Base-by-base conservation (phyloP, 202 grass and related monocot species). In the Setaria italica region DNA sequence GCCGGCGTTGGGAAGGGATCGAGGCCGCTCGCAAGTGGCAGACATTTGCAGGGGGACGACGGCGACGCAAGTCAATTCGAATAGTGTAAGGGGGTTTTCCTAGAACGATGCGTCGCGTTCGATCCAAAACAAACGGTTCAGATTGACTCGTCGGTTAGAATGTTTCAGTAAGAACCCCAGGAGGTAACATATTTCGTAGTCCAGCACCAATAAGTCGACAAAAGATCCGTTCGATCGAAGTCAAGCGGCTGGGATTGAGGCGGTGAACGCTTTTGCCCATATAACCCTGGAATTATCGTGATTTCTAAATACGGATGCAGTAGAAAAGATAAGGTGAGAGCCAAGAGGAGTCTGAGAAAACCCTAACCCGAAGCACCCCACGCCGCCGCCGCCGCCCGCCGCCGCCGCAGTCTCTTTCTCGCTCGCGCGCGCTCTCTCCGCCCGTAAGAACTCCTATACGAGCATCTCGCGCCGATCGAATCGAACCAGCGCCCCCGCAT, bases 321-420 rank as follows among this genome's bases (percentile, higher is more conserved):
- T 13, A 57, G 19, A 56, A 80, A 8, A 15, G 16, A 43, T 43
- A 54, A 41, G 32, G 64, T 19, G 6, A 10, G 39, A 41, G 5
- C 39, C 5, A 5, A 41, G 39, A 25, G 34, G 37, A 47, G 4
- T 41, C 11, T 1, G 19, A 64, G 70, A 48, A 86, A 87, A 87
- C 85, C 85, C 70, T 82, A 69, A 33, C 9, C 37, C 35, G 29
- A 75, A 60, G 2, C 43, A 41, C 19, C 25, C 77, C 20, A 20
- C 56, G 69, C 69, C 80, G 56, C 70, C 32, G 25, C 25, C 25
- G 25, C 25, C 25, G 25, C 25, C 25, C 25, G 49, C 2, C 85
- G 58, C 65, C 64, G 59, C 19, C 71, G 30, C 62, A 64, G 30
- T 63, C 77, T 19, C 74, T 48, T 12, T 7, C 71, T 74, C 55